Percentiles rank a stretch among this genome's conserved stretches.
These are phyloP conservation scores for Lentinula novae-zelandiae DNA, from an alignment of 1,284 basidiomycete genomes.

Conservation along the genomic window DNA sequence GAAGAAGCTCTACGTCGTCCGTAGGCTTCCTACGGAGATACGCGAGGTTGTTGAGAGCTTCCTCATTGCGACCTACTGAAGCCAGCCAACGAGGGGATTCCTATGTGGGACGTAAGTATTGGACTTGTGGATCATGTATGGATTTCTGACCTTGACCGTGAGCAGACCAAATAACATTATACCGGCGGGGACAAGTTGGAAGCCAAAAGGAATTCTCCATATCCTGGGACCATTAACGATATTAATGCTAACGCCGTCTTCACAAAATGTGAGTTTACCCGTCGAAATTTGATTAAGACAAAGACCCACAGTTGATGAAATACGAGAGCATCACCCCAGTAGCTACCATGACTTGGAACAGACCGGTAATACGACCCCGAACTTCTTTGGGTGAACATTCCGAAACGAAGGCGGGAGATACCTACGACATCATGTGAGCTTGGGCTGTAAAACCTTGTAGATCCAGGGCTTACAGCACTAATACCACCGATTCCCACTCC, in stretches of 20 bases:
- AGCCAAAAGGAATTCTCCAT: conserved; percentile 58
- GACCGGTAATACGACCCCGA: conserved; percentile 65
- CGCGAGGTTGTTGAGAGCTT: conserved; percentile 38
- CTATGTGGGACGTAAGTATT: conserved; percentile 27
- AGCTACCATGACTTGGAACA: conserved; percentile 82
- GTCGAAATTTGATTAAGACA: neutral
- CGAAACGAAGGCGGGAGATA: conserved; percentile 73
- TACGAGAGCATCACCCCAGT: conserved; percentile 52
- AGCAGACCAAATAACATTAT: conserved; percentile 59
- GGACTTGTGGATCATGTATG: conserved; percentile 20
- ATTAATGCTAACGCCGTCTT: conserved; percentile 49
- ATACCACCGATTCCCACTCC: conserved; percentile 70
- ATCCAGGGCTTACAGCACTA: conserved; percentile 29
- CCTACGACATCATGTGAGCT: conserved; percentile 19
- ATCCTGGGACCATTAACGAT: conserved; percentile 35
- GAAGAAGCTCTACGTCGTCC: conserved; percentile 37
- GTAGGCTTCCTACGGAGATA: conserved; percentile 42
- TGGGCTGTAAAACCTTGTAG: neutral
- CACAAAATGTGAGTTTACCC: neutral
- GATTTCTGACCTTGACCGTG: conserved; percentile 37
- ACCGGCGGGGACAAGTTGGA: conserved; percentile 63
- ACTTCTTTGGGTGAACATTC: conserved; percentile 79
- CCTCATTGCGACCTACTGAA: conserved; percentile 34
- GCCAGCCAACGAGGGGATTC: conserved; percentile 50
- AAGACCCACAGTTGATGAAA: conserved; percentile 49